Conservation (phyloP, 345 rosid species). For the Salix exigua region DNA sequence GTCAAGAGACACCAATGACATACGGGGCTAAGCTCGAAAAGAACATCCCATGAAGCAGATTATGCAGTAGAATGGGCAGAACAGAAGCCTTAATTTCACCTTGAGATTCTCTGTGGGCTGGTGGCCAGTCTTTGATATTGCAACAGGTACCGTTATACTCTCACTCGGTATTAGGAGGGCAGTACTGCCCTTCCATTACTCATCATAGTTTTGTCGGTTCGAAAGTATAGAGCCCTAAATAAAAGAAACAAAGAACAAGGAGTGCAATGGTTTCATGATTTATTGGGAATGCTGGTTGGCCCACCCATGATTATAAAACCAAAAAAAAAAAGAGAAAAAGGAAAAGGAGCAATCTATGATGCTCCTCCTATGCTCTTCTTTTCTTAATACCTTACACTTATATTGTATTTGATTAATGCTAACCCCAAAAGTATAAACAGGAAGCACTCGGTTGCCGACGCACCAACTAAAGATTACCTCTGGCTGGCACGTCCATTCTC, state of each 20-base stretch:
- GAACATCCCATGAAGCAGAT: neutral
- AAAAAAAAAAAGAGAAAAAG: neutral
- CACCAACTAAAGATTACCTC: conserved; percentile 4
- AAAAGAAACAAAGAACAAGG: conserved; percentile 11
- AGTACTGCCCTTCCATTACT: conserved; percentile 17
- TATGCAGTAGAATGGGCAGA: neutral
- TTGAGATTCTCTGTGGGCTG: neutral
- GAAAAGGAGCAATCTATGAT: conserved; percentile 6
- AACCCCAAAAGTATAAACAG: conserved; percentile 7
- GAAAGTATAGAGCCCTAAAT: conserved; percentile 8
- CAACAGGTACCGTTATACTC: neutral
- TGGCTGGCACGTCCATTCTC: conserved; percentile 10
- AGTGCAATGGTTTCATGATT: conserved; percentile 39
- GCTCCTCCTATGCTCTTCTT: conserved; percentile 16
- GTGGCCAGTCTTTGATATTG: neutral
- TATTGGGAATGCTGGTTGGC: conserved; percentile 27
- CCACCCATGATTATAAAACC: conserved; percentile 21
- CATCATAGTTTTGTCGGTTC: conserved; percentile 37
- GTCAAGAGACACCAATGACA: neutral
- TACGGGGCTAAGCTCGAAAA: neutral
- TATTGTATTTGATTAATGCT: neutral
- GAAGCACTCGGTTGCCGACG: conserved; percentile 15
- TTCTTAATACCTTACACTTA: neutral
- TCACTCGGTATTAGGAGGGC: conserved; percentile 5
- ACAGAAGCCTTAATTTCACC: neutral